phyloP scores from a whole-genome alignment of 768 basidiomycete species.

The Lentinula guzmanii region DNA sequence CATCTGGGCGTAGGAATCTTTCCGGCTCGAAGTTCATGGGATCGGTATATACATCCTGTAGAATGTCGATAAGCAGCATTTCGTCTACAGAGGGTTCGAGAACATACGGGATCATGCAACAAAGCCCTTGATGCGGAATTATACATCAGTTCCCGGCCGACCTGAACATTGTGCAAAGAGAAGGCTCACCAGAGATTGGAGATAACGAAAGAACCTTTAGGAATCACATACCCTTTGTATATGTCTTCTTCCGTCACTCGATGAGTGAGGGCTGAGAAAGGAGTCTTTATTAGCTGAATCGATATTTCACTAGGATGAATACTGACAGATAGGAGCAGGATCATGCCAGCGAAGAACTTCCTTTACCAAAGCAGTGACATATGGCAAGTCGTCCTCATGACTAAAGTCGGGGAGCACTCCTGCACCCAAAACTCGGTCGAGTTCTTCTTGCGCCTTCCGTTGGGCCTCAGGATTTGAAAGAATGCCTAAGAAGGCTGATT shows the following conservation, averaged over 20 bases:
- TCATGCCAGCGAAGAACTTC: slow-evolving; percentile 8
- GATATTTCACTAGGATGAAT: neutral
- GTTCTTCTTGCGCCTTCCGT: slow-evolving; percentile 7
- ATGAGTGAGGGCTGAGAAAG: neutral
- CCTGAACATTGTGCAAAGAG: neutral
- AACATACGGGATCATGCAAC: slow-evolving; percentile 17
- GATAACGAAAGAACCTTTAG: slow-evolving; percentile 21
- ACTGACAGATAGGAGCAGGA: slow-evolving; percentile 4
- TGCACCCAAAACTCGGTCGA: slow-evolving; percentile 4
- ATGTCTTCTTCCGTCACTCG: slow-evolving; percentile 10
- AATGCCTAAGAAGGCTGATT: slow-evolving; percentile 9
- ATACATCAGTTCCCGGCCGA: neutral
- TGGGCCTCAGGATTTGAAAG: slow-evolving; percentile 7
- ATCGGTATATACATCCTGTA: slow-evolving; percentile 16
- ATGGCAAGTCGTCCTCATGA: slow-evolving; percentile 12
- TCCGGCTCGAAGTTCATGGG: slow-evolving; percentile 21
- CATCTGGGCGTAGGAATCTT: slow-evolving; percentile 16
- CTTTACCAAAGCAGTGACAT: slow-evolving; percentile 12
- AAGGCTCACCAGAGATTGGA: slow-evolving; percentile 18
- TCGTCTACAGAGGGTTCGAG: neutral
- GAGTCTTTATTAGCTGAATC: neutral
- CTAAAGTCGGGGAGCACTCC: slow-evolving; percentile 10
- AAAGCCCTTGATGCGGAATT: slow-evolving; percentile 14
- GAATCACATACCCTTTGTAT: slow-evolving; percentile 21
- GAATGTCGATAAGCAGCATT: neutral